Conservation (phyloP, 768 basidiomycete species). For the Fomitopsis pulvina region DNA sequence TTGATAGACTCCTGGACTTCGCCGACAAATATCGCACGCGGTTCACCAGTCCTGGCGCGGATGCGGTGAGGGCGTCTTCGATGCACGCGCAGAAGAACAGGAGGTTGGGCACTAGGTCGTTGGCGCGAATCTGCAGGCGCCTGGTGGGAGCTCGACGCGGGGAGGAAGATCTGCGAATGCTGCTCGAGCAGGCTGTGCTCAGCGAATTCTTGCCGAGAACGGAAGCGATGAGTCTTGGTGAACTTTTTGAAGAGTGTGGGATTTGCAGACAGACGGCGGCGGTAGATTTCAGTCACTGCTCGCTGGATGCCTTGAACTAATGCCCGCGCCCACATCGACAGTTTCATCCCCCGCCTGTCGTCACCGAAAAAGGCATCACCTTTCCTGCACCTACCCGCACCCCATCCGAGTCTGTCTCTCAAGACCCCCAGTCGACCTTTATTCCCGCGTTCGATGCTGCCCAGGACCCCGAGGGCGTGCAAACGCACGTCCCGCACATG, state of each 20-base stretch:
- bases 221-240: slow-evolving; percentile 48
- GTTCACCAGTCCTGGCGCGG: slow-evolving; percentile 39
- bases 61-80: slow-evolving; percentile 28
- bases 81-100: slow-evolving; percentile 41
- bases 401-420: slow-evolving; percentile 22
- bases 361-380: slow-evolving; percentile 32
- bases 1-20: slow-evolving; percentile 41
- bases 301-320: not conserved
- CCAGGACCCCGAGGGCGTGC: slow-evolving; percentile 47
- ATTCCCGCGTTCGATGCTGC: slow-evolving; percentile 45
- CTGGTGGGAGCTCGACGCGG: slow-evolving; percentile 37
- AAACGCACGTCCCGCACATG: slow-evolving; percentile 60
- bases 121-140: slow-evolving; percentile 47
- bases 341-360: slow-evolving; percentile 43
- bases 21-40: slow-evolving; percentile 52
- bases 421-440: slow-evolving; percentile 23
- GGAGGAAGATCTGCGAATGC: slow-evolving; percentile 37
- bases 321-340: slow-evolving; percentile 15
- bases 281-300: no score
- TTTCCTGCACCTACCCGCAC: slow-evolving; percentile 33
- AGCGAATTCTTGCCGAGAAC: slow-evolving; percentile 56
- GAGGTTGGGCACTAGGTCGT: slow-evolving; percentile 54
- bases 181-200: slow-evolving; percentile 45
- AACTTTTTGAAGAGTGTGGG: slow-evolving; percentile 42
- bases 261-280: no score